phyloP scores from a whole-genome alignment of 1,284 basidiomycete species.

The Moesziomyces parantarcticus region DNA sequence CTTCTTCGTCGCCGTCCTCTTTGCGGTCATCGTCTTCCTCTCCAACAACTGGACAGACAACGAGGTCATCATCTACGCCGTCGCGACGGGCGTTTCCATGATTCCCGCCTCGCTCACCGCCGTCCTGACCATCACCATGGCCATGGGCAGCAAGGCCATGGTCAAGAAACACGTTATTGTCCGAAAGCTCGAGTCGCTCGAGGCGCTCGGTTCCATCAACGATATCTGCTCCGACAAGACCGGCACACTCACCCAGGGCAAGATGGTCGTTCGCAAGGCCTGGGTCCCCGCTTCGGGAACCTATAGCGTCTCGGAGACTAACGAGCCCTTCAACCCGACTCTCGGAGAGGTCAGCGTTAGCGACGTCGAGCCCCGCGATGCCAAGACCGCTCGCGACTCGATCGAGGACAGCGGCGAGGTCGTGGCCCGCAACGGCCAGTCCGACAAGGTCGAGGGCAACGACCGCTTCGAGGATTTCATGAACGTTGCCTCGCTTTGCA shows the following conservation, averaged over 20 bases:
- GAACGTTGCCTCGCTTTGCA: constrained; percentile 66
- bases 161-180: constrained; percentile 73
- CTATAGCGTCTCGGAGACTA: constrained; percentile 61
- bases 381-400: constrained; percentile 5
- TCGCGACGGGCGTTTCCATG: constrained; percentile 73
- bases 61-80: constrained; percentile 68
- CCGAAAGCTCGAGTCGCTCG: constrained; percentile 69
- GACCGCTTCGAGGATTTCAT: constrained; percentile 55
- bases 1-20: constrained; percentile 65
- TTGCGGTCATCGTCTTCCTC: constrained; percentile 68
- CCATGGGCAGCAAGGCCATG: constrained; percentile 73
- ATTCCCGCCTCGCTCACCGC: constrained; percentile 70
- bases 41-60: constrained; percentile 67
- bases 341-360: constrained; percentile 69
- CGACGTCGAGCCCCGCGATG: constrained; percentile 54
- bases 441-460: constrained; percentile 51
- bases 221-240: constrained; percentile 68
- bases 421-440: constrained; percentile 55
- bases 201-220: constrained; percentile 65
- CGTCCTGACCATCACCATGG: constrained; percentile 69
- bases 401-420: constrained; percentile 69
- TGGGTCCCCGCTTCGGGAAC: constrained; percentile 64
- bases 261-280: constrained; percentile 64
- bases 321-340: constrained; percentile 65
- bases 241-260: constrained; percentile 66